These are phyloP conservation scores for Globisporangium orthogonon DNA, from an alignment of 352 stramenopile species.

Conservation along the genomic window DNA sequence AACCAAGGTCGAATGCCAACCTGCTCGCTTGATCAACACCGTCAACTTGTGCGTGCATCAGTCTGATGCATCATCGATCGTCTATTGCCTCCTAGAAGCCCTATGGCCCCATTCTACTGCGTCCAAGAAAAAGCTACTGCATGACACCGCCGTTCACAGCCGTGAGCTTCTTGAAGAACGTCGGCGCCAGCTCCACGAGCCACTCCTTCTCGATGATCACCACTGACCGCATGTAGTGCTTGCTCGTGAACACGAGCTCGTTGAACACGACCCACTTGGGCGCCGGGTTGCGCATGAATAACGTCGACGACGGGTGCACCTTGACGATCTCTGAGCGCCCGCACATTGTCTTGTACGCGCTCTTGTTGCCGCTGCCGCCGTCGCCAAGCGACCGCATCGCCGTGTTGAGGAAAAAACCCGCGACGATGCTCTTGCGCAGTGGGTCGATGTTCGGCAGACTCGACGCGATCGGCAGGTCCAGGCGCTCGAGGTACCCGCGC, in stretches of 20 bases:
- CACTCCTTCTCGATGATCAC: slow-evolving; percentile 87
- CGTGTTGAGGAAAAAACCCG: slow-evolving; percentile 86
- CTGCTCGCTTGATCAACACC: too few relatives aligned
- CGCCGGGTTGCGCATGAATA: slow-evolving; percentile 86
- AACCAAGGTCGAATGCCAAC: too few relatives aligned
- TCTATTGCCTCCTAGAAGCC: too few relatives aligned
- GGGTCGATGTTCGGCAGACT: slow-evolving; percentile 73
- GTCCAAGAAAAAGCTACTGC: not conserved
- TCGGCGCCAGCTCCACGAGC: slow-evolving; percentile 77
- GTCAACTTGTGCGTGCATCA: too few relatives aligned
- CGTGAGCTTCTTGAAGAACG: slow-evolving; percentile 75
- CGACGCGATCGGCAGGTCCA: slow-evolving; percentile 60
- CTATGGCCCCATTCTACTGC: too few relatives aligned
- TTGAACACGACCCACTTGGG: slow-evolving; percentile 87
- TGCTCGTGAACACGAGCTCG: slow-evolving; percentile 89
- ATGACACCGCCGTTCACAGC: slow-evolving; percentile 6
- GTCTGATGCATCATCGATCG: too few relatives aligned
- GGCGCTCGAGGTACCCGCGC: slow-evolving; percentile 62
- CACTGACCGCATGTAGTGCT: slow-evolving; percentile 88
- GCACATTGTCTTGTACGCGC: slow-evolving; percentile 83
- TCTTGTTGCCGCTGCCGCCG: slow-evolving; percentile 50
- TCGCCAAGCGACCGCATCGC: slow-evolving; percentile 81
- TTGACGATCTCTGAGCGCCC: slow-evolving; percentile 79
- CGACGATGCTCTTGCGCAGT: slow-evolving; percentile 84
- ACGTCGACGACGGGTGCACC: slow-evolving; percentile 83